phyloP scores from a whole-genome alignment of 2,329 filamentous ascomycete species.

The Colletotrichum musae region DNA sequence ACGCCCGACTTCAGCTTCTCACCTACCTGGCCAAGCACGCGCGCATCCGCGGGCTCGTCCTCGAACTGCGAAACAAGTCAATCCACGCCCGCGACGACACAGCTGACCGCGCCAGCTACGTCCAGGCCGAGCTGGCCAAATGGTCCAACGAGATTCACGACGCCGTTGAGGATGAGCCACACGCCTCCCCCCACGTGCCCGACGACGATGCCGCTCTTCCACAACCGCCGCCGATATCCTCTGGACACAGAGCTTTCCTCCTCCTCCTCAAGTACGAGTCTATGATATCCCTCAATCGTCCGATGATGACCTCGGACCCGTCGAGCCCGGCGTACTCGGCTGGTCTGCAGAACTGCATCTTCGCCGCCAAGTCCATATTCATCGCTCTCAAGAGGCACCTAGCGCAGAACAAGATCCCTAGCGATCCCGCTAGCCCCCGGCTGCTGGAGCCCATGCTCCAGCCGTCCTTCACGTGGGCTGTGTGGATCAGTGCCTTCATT shows the following conservation, averaged over 20 bases:
- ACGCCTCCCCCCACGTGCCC: constrained; percentile 37
- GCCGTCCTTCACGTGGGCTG: constrained; percentile 67
- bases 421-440: constrained; percentile 25
- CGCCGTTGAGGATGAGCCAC: constrained; percentile 55
- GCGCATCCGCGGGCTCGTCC: constrained; percentile 63
- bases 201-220: constrained; percentile 41
- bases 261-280: constrained; percentile 63
- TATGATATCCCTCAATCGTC: constrained; percentile 65
- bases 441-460: constrained; percentile 56
- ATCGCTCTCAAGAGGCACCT: constrained; percentile 53
- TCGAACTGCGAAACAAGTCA: constrained; percentile 67
- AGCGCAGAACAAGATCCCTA: constrained; percentile 34
- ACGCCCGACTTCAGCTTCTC: constrained; percentile 53
- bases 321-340: constrained; percentile 60
- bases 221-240: constrained; percentile 18
- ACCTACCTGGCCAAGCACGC: constrained; percentile 62
- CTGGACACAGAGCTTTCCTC: constrained; percentile 58
- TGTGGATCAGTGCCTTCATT: constrained; percentile 68
- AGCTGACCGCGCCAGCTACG: constrained; percentile 57
- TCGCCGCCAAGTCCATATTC: constrained; percentile 63
- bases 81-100: constrained; percentile 61
- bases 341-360: constrained; percentile 66
- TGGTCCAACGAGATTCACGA: constrained; percentile 70
- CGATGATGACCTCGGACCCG: constrained; percentile 61
- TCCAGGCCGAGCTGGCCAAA: constrained; percentile 63